Conservation (phyloP, 495 filamentous ascomycete genomes). For the Massariosphaeria phaeospora region DNA sequence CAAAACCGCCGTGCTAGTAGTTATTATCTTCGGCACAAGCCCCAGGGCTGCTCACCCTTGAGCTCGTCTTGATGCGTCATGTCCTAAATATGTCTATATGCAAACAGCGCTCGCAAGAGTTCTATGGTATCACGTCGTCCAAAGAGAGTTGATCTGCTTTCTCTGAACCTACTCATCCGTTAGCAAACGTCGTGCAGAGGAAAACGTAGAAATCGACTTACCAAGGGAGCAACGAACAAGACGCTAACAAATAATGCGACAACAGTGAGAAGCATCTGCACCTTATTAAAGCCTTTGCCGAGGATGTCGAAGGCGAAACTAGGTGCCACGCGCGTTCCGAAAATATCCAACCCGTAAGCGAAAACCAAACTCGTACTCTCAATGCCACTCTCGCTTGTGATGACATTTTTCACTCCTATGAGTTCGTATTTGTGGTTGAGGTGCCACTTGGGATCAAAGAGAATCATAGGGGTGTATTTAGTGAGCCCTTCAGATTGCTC, state of each 20-base stretch:
- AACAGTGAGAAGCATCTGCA: conserved; percentile 78
- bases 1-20: no score
- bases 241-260: conserved; percentile 70
- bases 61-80: no score
- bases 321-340: conserved; percentile 76
- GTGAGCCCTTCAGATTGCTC: conserved; percentile 82
- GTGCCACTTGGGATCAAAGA: conserved; percentile 77
- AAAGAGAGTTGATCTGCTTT: conserved; percentile 52
- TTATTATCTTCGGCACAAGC: no score
- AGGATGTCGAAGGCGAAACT: conserved; percentile 87
- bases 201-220: conserved; percentile 41
- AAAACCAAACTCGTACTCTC: conserved; percentile 92
- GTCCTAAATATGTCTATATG: not conserved
- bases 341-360: conserved; percentile 84
- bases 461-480: conserved; percentile 67
- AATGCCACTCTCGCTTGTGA: conserved; percentile 69
- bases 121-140: conserved; percentile 36
- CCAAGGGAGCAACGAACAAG: conserved; percentile 74
- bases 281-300: conserved; percentile 86
- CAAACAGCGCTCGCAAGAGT: not conserved
- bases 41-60: no score
- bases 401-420: conserved; percentile 63
- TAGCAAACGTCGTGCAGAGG: conserved; percentile 12
- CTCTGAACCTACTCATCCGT: conserved; percentile 42
- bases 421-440: conserved; percentile 81